These are phyloP conservation scores for Pochonia chlamydosporia DNA, from an alignment of 2,329 filamentous ascomycete genomes.

Conservation along the genomic window DNA sequence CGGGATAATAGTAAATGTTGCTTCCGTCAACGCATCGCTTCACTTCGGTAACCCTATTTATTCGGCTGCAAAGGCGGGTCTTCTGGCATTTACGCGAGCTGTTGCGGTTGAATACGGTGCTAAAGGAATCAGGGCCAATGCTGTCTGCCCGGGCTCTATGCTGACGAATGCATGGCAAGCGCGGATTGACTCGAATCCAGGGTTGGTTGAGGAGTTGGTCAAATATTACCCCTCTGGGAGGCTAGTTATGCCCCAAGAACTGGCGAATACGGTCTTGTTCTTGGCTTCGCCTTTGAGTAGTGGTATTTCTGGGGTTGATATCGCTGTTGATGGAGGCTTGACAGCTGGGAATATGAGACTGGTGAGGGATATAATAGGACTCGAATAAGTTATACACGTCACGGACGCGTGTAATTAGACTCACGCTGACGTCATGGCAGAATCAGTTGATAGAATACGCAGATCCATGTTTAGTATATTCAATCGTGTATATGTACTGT, in stretches of 20 bases:
- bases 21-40: not conserved
- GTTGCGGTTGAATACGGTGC: not conserved
- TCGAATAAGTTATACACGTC: not conserved
- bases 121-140: not conserved
- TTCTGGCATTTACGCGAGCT: not conserved
- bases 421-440: no score
- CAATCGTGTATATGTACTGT: no score
- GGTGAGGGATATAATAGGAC: not conserved
- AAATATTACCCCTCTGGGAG: not conserved
- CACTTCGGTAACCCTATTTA: slow-evolving; percentile 1
- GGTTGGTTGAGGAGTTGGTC: not conserved
- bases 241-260: not conserved
- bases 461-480: no score
- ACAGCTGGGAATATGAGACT: not conserved
- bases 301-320: not conserved
- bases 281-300: not conserved
- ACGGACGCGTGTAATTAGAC: no score
- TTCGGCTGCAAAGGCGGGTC: slow-evolving; percentile 1
- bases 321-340: not conserved
- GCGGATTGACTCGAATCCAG: not conserved
- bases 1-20: not conserved
- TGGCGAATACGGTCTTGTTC: not conserved
- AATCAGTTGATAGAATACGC: no score
- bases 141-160: not conserved
- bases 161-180: not conserved